Conservation (phyloP, 1,139 yeast genomes). For the Suhomyces wounanorum region DNA sequence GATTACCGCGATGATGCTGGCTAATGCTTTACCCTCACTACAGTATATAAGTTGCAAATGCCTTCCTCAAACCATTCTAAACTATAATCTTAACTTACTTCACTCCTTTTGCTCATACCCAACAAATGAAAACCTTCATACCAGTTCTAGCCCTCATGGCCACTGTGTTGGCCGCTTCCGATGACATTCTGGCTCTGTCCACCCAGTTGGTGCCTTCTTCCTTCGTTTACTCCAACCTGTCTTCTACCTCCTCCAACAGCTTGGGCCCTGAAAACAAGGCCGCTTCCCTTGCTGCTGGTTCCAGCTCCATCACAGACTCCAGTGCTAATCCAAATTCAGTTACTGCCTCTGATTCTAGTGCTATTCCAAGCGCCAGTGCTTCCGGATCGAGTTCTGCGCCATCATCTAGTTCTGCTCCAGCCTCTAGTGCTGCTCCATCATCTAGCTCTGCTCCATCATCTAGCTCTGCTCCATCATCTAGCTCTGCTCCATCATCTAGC, state of each 20-base stretch:
- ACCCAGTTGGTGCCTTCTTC: conserved; percentile 28
- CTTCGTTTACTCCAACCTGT: conserved; percentile 27
- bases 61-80: conserved; percentile 1
- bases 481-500: neutral
- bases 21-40: neutral
- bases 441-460: neutral
- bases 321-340: neutral
- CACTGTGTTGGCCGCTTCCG: conserved; percentile 26
- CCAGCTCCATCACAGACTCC: conserved; percentile 1
- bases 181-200: conserved; percentile 19
- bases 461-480: neutral
- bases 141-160: conserved; percentile 12
- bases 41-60: conserved; percentile 3
- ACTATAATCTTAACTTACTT: neutral
- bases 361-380: conserved; percentile 1
- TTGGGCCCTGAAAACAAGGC: neutral
- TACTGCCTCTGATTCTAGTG: neutral
- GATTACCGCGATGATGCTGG: neutral
- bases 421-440: conserved; percentile 7
- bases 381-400: neutral
- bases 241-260: conserved; percentile 14
- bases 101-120: neutral
- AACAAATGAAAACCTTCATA: conserved; percentile 8
- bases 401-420: neutral
- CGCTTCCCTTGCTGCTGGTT: neutral